A percentile compares a stretch with the other conserved stretches of the same genome.
Evolutionary conservation across 1,284 basidiomycete species (phyloP).

Genomic region (Austroboletus niveus): DNA sequence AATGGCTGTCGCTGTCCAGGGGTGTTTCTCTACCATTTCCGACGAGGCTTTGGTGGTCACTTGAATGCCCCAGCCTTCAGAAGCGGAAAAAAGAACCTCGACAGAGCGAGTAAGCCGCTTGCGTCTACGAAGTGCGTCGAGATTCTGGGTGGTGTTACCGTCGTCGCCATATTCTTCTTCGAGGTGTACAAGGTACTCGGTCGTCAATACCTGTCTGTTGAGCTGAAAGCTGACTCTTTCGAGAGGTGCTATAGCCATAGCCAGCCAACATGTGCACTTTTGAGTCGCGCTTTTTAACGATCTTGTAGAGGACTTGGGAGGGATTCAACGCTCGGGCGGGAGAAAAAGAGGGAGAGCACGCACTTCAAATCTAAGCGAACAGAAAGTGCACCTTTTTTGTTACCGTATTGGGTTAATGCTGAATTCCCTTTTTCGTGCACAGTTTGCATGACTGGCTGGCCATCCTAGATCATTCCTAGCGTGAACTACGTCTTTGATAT

Average conservation of each 20-base stretch:
- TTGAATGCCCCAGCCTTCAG: conserved; percentile 91
- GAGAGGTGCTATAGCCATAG: conserved; percentile 86
- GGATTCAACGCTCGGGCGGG: conserved; percentile 5
- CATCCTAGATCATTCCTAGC: conserved; percentile 62
- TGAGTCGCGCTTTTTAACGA: conserved; percentile 69
- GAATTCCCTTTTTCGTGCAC: too few relatives aligned
- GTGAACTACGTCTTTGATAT: conserved; percentile 89
- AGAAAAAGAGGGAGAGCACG: conserved; percentile 33
- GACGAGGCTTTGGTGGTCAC: conserved; percentile 68
- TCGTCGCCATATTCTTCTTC: conserved; percentile 48
- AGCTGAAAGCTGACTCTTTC: conserved; percentile 77
- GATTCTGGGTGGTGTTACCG: conserved; percentile 40
- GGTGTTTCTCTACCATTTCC: conserved; percentile 68
- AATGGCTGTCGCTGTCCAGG: conserved; percentile 73
- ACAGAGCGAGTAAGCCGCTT: conserved; percentile 70
- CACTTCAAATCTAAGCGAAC: conserved; percentile 49
- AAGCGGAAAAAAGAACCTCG: conserved; percentile 76
- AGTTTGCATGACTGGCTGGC: conserved; percentile 57
- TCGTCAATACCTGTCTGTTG: conserved; percentile 75
- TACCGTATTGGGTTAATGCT: too few relatives aligned
- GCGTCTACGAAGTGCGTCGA: conserved; percentile 62
- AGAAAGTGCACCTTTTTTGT: too few relatives aligned
- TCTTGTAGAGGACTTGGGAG: conserved; percentile 71
- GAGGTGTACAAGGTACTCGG: conserved; percentile 87
- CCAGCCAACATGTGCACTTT: conserved; percentile 75